Evolutionary conservation across 2,329 filamentous ascomycete species (phyloP), one percentile per base, ranked within the genome.

Genomic region (Colletotrichum sp.): DNA sequence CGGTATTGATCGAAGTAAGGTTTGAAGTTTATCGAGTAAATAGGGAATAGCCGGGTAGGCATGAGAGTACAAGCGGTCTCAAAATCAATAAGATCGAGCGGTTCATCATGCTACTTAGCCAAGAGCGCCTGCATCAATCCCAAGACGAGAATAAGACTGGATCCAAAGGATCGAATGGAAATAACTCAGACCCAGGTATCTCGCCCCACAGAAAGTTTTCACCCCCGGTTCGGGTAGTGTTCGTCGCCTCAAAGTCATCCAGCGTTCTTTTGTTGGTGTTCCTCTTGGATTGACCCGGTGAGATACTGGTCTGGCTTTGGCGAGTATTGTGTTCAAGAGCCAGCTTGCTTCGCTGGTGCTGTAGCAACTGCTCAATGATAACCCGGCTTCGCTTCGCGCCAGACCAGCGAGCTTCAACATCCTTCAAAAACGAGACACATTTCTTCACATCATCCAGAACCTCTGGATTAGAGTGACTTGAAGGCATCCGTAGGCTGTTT

Each of bases 321-420:
- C n/a, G 12, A 52, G 44, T 13, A 52, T 52, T 13, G n/a, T 0
- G n/a, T 21, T 52, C 55, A 3, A 59, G 15, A 26, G 55, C 9
- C 13, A 59, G 16, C 16, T 57, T 73, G 12, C n/a, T 69, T 32
- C 62, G 39, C 8, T 71, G 72, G 26, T 77, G 73, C 7, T 44
- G 49, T 10, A 81, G 69, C 8, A 81, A 75, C 26, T 80, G 73
- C 52, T 81, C 79, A 24, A 82, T 79, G n/a, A 82, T 81, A 16
- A 76, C 77, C 13, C 80, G 69, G 32, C 79, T 79, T 10, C 79
- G 73, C 3, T 65, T 49, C 5, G 81, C 81, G 0, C 81, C 81
- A 3, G 80, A 80, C 81, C 80, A 82, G 3, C 77, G 76, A 24
- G 71, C 63, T 64, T 82, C 81, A 1, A 82, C 71, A 8, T 80